Conservation (phyloP, 2,329 filamentous ascomycete species). For the Bipolaris gigantea region DNA sequence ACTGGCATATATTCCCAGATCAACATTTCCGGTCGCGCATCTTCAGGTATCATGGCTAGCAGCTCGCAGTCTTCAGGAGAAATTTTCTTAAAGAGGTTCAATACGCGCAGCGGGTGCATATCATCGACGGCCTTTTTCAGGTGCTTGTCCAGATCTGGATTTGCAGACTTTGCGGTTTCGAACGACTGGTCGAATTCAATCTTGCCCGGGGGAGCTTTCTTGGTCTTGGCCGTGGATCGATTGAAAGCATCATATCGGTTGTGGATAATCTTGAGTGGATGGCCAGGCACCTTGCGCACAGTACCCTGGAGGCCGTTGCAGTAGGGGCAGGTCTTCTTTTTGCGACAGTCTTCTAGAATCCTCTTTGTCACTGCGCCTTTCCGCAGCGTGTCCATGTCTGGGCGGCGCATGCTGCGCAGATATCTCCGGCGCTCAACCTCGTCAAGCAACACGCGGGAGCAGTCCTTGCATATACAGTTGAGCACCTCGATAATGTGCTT, state of each 20-base stretch:
- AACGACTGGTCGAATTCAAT: conserved; percentile 85
- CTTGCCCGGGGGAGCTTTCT: conserved; percentile 80
- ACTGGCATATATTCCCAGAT: conserved; percentile 96
- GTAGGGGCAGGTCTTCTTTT: conserved; percentile 78
- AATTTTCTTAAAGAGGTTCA: conserved; percentile 91
- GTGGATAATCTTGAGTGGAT: conserved; percentile 89
- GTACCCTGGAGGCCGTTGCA: conserved; percentile 85
- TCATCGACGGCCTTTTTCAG: conserved; percentile 92
- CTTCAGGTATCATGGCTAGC: conserved; percentile 80
- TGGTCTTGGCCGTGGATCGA: conserved; percentile 82
- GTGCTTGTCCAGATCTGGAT: conserved; percentile 86
- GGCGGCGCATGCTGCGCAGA: conserved; percentile 77
- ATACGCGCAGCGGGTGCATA: conserved; percentile 81
- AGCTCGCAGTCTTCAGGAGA: conserved; percentile 85
- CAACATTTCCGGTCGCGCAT: conserved; percentile 93
- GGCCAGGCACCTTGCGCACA: conserved; percentile 80
- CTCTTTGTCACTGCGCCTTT: conserved; percentile 82
- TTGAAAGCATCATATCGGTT: conserved; percentile 90
- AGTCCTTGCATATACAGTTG: conserved; percentile 94
- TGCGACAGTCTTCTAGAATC: conserved; percentile 87
- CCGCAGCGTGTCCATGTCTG: conserved; percentile 82
- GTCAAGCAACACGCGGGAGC: conserved; percentile 78
- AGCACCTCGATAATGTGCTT: conserved; percentile 90
- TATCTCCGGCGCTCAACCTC: conserved; percentile 77
- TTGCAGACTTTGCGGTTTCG: conserved; percentile 72